Evolutionary conservation across 2,329 filamentous ascomycete species (phyloP), one percentile per base, ranked within the genome.

Genomic region (Westerdykella aurantiaca): DNA sequence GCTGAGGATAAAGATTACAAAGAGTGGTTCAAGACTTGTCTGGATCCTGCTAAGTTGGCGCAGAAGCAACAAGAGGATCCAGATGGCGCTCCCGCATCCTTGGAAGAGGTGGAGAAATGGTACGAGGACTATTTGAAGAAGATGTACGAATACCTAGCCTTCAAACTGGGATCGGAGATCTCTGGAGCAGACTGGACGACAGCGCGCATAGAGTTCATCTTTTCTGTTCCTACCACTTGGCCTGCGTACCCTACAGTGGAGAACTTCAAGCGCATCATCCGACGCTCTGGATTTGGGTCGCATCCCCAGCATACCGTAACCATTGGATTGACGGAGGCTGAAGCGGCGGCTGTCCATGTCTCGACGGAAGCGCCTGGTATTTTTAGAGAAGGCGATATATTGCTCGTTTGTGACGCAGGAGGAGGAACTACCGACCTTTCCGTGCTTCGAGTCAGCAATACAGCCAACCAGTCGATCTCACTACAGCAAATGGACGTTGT

Each of bases 221-320:
- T 80, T 59, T 76, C 73, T 37, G 76, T 79, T 1, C 78, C 78
- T 0, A 80, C 77, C 1, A 80, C 77, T 0, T 81, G 77, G 77
- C 69, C 67, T 9, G 72, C 64, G 2, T 64, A 74, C 45, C 67
- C 69, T 6, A 72, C 73, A 2, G 72, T 79, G 40, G 77, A 79
- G 56, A 61, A 58, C 5, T 80, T 78, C 60, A 74, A 74, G 45
- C 53, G 54, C 1, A 70, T 76, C 23, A 72, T 79, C 2, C 52
- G 57, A 12, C 58, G 67, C 13, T 72, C 75, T 1, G 76, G 77
- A 0, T 81, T 78, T 47, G 76, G 74, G 4, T 45, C 51, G 4
- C 49, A 52, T n/a, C 45, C 49, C 0, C 52, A 58, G 22, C 73
- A 77, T 52, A 57, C 47, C 2, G 65, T 69, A 4, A 58, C 47